Evolutionary conservation across 2,329 filamentous ascomycete species (phyloP).

Genomic region (Diaporthe citrichinensis): DNA sequence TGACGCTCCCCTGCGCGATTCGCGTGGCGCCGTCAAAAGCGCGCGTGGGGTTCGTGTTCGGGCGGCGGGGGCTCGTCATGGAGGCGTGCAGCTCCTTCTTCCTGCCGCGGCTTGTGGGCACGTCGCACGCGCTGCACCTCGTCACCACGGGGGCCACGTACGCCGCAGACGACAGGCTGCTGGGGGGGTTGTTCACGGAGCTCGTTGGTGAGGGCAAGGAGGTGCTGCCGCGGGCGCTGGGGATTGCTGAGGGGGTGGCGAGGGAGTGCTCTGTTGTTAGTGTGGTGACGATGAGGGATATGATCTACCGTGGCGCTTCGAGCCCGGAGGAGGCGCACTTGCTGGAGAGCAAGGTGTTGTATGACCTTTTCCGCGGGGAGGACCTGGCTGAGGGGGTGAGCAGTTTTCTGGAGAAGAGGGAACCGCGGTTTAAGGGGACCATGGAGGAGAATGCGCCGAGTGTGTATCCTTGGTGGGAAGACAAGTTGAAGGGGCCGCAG

Average conservation of each 20-base stretch:
- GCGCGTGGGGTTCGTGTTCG: constrained; percentile 82
- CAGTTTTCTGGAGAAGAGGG: constrained; percentile 79
- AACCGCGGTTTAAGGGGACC: constrained; percentile 71
- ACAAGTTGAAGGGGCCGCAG: constrained; percentile 55
- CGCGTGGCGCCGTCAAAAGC: constrained; percentile 68
- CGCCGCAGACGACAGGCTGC: constrained; percentile 62
- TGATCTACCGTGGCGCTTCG: constrained; percentile 74
- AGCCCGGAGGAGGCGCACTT: constrained; percentile 79
- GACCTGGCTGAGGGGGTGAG: constrained; percentile 78
- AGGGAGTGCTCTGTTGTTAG: constrained; percentile 76
- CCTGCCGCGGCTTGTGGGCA: constrained; percentile 78
- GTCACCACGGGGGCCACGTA: constrained; percentile 77
- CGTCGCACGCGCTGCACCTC: constrained; percentile 73
- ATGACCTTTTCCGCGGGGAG: constrained; percentile 67
- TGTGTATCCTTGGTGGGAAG: constrained; percentile 78
- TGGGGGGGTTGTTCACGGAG: constrained; percentile 72
- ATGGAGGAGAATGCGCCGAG: constrained; percentile 72
- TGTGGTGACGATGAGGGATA: constrained; percentile 76
- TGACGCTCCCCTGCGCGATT: constrained; percentile 69
- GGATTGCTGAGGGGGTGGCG: constrained; percentile 76
- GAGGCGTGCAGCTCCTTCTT: constrained; percentile 81
- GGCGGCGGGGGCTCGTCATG: constrained; percentile 77
- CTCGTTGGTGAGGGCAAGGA: constrained; percentile 67
- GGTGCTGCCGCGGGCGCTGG: constrained; percentile 75
- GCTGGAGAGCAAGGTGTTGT: constrained; percentile 76